Evolutionary conservation across 148 eudicot genomes (phyloP).

Genomic region (Silene uniflora): DNA sequence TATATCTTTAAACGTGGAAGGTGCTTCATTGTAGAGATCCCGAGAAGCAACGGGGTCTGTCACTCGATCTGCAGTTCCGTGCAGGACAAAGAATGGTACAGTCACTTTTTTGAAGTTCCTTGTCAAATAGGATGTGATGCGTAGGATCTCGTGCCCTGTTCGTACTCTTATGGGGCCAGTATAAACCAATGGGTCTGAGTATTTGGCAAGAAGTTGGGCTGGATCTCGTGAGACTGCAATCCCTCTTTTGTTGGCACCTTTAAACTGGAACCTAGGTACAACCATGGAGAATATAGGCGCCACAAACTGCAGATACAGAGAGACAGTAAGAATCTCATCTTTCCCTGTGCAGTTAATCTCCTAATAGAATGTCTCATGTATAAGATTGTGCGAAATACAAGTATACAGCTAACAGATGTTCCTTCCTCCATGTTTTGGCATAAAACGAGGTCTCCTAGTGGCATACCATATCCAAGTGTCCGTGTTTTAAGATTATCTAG

Average conservation of each 20-base stretch:
- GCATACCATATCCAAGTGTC: background rate
- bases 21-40: constrained; percentile 62
- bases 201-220: constrained; percentile 71
- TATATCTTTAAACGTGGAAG: constrained; percentile 70
- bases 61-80: constrained; percentile 83
- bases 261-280: constrained; percentile 79
- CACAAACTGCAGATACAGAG: constrained; percentile 44
- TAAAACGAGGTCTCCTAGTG: background rate
- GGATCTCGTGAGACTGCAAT: constrained; percentile 85
- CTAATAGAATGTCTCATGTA: background rate
- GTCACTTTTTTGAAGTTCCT: constrained; percentile 55
- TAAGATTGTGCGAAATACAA: background rate
- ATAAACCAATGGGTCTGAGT: constrained; percentile 88
- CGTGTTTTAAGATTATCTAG: no score
- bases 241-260: constrained; percentile 89
- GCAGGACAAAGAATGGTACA: constrained; percentile 86
- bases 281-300: constrained; percentile 81
- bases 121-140: constrained; percentile 60
- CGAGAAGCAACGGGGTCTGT: constrained; percentile 85
- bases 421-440: background rate
- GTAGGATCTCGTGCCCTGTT: constrained; percentile 82
- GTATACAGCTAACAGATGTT: no score
- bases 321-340: background rate
- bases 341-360: background rate
- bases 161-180: constrained; percentile 85